Evolutionary conservation across 2,329 filamentous ascomycete species (phyloP).

Genomic region (Colletotrichum noveboracense): DNA sequence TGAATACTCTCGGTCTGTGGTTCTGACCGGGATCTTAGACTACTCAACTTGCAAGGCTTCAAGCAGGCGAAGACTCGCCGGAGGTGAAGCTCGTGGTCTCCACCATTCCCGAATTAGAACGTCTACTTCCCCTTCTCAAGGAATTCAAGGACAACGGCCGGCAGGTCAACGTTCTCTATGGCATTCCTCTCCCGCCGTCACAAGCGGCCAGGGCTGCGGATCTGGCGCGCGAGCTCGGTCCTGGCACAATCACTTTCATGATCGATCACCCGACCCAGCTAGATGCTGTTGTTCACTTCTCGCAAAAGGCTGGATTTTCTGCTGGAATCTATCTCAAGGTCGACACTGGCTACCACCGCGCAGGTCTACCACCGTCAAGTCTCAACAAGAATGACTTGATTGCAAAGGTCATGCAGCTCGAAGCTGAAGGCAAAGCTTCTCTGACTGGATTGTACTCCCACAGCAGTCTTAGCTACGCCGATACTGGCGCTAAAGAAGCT

Average conservation of each 20-base stretch:
- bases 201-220: conserved; percentile 52
- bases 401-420: conserved; percentile 31
- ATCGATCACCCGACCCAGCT: conserved; percentile 62
- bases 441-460: conserved; percentile 36
- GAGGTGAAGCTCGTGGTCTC: conserved; percentile 63
- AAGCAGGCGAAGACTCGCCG: conserved; percentile 49
- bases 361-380: conserved; percentile 54
- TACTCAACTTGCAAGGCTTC: conserved; percentile 55
- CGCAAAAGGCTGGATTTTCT: conserved; percentile 30
- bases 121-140: conserved; percentile 51
- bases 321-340: conserved; percentile 62
- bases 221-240: conserved; percentile 49
- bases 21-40: conserved; percentile 44
- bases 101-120: conserved; percentile 64
- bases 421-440: conserved; percentile 3
- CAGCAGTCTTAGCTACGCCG: conserved; percentile 36
- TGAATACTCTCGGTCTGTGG: accelerated
- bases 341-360: conserved; percentile 68
- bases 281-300: conserved; percentile 29
- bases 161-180: conserved; percentile 56
- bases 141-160: conserved; percentile 17
- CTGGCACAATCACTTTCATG: conserved; percentile 55
- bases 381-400: conserved; percentile 46
- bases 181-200: conserved; percentile 63
- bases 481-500: conserved; percentile 28